phyloP scores from a whole-genome alignment of 148 eudicot species.

The Hydrangea macrophylla region DNA sequence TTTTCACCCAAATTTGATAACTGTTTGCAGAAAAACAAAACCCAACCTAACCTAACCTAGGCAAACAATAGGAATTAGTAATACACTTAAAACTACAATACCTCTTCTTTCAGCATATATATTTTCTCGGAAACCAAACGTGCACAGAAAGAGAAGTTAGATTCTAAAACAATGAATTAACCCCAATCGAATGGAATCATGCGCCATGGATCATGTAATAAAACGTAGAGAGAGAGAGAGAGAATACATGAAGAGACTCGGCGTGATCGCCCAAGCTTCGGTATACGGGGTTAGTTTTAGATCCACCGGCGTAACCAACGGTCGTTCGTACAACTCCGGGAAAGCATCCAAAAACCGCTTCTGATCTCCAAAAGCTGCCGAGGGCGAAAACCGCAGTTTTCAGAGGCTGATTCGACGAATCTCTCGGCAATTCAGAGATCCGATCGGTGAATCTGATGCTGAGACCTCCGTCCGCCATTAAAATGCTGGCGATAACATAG shows the following conservation, averaged over 20 bases:
- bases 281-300: constrained; percentile 73
- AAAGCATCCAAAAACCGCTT: constrained; percentile 82
- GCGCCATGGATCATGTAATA: background rate
- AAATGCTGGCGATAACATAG: constrained; percentile 9
- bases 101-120: background rate
- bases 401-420: constrained; percentile 21
- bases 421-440: constrained; percentile 29
- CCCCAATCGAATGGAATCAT: background rate
- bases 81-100: background rate
- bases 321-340: constrained; percentile 80
- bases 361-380: constrained; percentile 98
- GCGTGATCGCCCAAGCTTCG: constrained; percentile 86
- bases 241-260: constrained; percentile 69
- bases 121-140: background rate
- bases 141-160: too few species aligned
- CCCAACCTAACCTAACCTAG: background rate
- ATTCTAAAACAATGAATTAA: too few species aligned
- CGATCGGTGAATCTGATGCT: constrained; percentile 68
- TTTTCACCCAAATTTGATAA: too few species aligned
- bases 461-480: constrained; percentile 7
- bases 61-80: background rate
- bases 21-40: too few species aligned
- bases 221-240: background rate
- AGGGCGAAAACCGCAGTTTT: constrained; percentile 80
- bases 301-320: constrained; percentile 86